These are phyloP conservation scores for Nemania sp. DNA, from an alignment of 2,329 filamentous ascomycete species.

Conservation along the genomic window DNA sequence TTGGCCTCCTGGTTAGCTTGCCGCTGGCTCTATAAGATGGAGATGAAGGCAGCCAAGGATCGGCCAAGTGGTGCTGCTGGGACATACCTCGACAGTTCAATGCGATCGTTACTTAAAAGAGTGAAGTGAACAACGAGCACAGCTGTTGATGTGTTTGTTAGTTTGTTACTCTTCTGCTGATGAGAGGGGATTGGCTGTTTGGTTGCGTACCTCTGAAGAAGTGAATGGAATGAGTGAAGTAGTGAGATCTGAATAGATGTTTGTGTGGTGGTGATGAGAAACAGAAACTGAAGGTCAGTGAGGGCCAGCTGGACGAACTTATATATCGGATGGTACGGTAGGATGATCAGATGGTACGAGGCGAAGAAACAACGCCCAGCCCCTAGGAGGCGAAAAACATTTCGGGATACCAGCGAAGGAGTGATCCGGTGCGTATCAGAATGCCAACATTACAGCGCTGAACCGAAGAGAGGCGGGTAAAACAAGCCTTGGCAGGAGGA, in stretches of 20 bases:
- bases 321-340: constrained; percentile 52
- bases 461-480: constrained; percentile 44
- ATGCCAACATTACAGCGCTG: constrained; percentile 45
- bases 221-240: constrained; percentile 56
- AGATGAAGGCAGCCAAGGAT: background rate
- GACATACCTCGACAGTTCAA: constrained; percentile 57
- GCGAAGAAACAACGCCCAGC: constrained; percentile 48
- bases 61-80: background rate
- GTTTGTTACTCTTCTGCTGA: constrained; percentile 38
- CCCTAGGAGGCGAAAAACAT: constrained; percentile 45
- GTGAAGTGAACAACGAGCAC: constrained; percentile 61
- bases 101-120: constrained; percentile 54
- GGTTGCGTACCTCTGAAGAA: constrained; percentile 59
- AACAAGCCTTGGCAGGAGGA: constrained; percentile 44
- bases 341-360: constrained; percentile 44
- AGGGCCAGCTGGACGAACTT: constrained; percentile 49
- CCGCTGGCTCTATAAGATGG: background rate
- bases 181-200: constrained; percentile 11
- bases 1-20: constrained; percentile 43
- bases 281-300: constrained; percentile 43
- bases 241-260: constrained; percentile 53
- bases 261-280: constrained; percentile 52
- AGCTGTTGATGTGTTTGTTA: constrained; percentile 53
- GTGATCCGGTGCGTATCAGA: constrained; percentile 58
- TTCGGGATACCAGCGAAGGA: constrained; percentile 55